Conservation (phyloP, 208 protist genomes). For the Hexamita inflata region DNA sequence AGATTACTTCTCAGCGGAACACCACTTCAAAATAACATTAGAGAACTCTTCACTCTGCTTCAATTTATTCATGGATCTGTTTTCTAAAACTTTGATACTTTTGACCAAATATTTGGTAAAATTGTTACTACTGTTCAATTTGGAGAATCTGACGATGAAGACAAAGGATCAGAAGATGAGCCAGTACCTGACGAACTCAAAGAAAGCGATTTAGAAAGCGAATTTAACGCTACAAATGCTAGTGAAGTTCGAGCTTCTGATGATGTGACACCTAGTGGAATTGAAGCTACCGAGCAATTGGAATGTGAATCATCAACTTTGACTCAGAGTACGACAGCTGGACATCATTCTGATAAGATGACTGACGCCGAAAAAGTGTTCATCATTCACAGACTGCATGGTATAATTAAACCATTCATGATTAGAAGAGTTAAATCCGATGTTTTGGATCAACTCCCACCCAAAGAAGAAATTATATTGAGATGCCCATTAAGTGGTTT, state of each 20-base stretch:
- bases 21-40: slow-evolving; percentile 22
- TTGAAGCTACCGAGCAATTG: neutral
- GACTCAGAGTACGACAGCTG: neutral
- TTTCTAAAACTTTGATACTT: neutral
- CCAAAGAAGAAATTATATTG: slow-evolving; percentile 24
- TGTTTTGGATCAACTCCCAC: slow-evolving; percentile 10
- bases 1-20: slow-evolving; percentile 17
- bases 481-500: neutral
- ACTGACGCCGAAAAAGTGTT: slow-evolving; percentile 6
- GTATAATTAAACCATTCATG: slow-evolving; percentile 21
- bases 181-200: no score
- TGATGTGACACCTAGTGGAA: no score
- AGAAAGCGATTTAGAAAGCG: neutral
- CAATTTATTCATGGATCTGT: slow-evolving; percentile 11
- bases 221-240: no score
- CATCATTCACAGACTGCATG: slow-evolving; percentile 20
- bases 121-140: neutral
- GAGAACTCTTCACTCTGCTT: slow-evolving; percentile 22
- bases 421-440: slow-evolving; percentile 18
- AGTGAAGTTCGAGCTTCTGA: no score
- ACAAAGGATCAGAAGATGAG: neutral
- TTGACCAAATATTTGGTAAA: slow-evolving; percentile 14
- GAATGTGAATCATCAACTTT: neutral
- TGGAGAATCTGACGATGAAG: neutral
- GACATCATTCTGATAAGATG: neutral